Base-by-base conservation (phyloP, 495 filamentous ascomycete species). In the Daldinia caldariorum region DNA sequence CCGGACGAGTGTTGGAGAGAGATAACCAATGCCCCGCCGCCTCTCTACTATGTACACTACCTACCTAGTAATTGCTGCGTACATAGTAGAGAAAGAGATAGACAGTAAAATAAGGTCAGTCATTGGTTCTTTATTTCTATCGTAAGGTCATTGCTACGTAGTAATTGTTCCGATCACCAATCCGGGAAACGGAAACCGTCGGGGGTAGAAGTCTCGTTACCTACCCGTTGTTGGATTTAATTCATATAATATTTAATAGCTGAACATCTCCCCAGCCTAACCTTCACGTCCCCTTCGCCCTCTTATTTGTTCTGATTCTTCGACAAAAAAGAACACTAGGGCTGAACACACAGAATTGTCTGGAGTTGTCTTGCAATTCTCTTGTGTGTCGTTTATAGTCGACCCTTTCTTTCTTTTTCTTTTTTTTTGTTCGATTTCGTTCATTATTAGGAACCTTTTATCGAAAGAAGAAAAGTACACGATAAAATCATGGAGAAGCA, bases 191-290 rank as follows among this genome's bases (percentile, higher is more conserved):
- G 61, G 20, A 53, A 53, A 31, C 3, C 22, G 22, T 62, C 58
- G 14, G 32, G 67, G 67, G 39, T 57, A 72, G 63, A 67, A 14
- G 47, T 64, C 63, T 67, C 55, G 59, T 67, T 67, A 66, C 55
- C 29, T 47, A 16, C 43, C 43, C 18, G 43, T 47, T 47, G 43
- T 47, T 47, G 16, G 43, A 47, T 47, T 16, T 47, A 47, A 47
- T 47, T 16, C 43, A 29, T 56, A 37, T 34, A 34, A 35, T 67
- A 72, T 72, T 61, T 72, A 72, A 68, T 68, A 72, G 35, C 56
- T 45, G 43, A 67, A 45, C 37, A 67, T 61, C 39, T 47, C 69
- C 62, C 65, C 63, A 54, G 41, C 31, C 62, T 43, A 49, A 29
- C 43, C 57, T 57, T 38, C 14, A 20, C 14, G 12, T 55, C 37